Percentiles rank a stretch among this genome's conserved stretches.
Conservation (phyloP, 495 filamentous ascomycete species). For the Extremus antarcticus region DNA sequence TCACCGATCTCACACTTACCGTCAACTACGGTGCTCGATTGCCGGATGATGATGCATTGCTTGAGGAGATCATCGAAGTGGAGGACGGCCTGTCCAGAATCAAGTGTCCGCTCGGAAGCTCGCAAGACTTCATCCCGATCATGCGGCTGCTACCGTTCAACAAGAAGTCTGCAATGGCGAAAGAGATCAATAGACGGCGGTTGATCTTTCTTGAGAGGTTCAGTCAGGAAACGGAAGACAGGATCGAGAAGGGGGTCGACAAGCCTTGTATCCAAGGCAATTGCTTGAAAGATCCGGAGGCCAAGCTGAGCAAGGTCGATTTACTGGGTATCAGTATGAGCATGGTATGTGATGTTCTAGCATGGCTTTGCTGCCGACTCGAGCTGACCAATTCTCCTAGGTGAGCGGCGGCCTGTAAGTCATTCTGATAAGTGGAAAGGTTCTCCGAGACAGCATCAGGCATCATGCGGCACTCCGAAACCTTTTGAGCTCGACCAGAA, state of each 20-base stretch:
- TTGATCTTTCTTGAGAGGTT: constrained; percentile 48
- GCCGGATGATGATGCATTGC: constrained; percentile 44
- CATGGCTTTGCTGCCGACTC: not conserved
- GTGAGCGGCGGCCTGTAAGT: constrained; percentile 50
- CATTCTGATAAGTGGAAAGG: too few relatives aligned
- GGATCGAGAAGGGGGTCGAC: constrained; percentile 48
- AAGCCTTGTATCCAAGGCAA: constrained; percentile 56
- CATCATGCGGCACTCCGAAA: too few relatives aligned
- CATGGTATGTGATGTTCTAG: constrained; percentile 27
- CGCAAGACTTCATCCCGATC: constrained; percentile 55
- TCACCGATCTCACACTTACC: constrained; percentile 46
- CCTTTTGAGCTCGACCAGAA: too few relatives aligned
- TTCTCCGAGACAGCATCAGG: too few relatives aligned
- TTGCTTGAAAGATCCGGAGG: constrained; percentile 51
- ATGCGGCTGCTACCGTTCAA: constrained; percentile 48
- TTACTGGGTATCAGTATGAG: constrained; percentile 53
- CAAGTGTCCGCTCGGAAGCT: constrained; percentile 49
- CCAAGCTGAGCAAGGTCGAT: constrained; percentile 46
- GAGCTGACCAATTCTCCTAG: not conserved
- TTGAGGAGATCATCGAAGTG: constrained; percentile 53
- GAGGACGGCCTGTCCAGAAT: constrained; percentile 50
- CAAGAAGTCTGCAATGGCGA: constrained; percentile 39
- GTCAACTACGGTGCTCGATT: constrained; percentile 55
- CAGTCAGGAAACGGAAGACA: constrained; percentile 42
- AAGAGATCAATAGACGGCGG: constrained; percentile 47